Base-by-base conservation (phyloP, 495 filamentous ascomycete genomes). In the Schizothecium vesticola region DNA sequence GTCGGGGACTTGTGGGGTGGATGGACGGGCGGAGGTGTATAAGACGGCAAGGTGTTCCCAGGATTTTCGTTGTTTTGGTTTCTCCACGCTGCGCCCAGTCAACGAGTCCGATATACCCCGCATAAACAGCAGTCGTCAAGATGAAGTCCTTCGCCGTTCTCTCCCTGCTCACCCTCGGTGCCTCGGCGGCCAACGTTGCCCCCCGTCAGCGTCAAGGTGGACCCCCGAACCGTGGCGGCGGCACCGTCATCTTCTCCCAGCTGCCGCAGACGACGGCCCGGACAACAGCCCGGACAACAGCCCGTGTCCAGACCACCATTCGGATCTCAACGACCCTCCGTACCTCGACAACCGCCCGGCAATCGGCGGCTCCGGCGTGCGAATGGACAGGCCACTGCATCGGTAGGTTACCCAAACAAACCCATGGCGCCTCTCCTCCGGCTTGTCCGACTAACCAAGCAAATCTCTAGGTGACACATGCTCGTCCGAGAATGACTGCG, bases 341-440 rank as follows among this genome's bases (percentile, higher is more conserved):
- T 12, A 26, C 57, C 25, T 22, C 23, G 9, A 28, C 59, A 4
- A 21, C 24, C 3, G 59, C 59, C 26, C 19, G 28, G n/a, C 24
- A 51, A 51, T n/a, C 59, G 59, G 24, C 26, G 59, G 24, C 59
- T 1, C 23, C 59, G 4, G 62, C 63, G 22, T 75, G 74, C 51
- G 33, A 55, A 0, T 75, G 74, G 74, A 68, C 72, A 12, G 72
- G 67, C 21, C 74, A 75, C 64, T 75, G 74, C 22, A 59, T 75
- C 51, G 74, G 74, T 75, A 61, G 26, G 70, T 43, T 10, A 33
- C 43, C 13, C 11, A 33, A 33, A 0, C 11, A 25, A 19, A 33
- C 10, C 23, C 3, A 3, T 19, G 26, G n/a, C 10, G 26, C 31
- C 9, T n/a, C 31, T 67, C 2, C 26, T 31, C 13, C 7, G 11